These are phyloP conservation scores for Wickerhamomyces bisporus DNA, from an alignment of 805 yeast genomes.

Conservation along the genomic window DNA sequence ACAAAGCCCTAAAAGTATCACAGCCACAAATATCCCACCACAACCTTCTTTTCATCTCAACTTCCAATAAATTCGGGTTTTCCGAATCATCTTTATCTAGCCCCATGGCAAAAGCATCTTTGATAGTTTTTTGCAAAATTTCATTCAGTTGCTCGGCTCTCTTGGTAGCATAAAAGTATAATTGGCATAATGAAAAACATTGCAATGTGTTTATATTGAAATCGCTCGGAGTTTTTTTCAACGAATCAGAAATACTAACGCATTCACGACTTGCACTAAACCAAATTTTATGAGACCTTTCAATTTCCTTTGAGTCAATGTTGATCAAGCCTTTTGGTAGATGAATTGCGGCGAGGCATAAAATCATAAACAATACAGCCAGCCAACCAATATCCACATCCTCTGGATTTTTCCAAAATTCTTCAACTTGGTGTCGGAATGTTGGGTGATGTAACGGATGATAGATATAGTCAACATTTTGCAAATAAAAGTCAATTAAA, in stretches of 20 bases:
- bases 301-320: conserved; percentile 20
- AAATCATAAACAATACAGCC: conserved; percentile 19
- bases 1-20: conserved; percentile 23
- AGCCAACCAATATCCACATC: conserved; percentile 22
- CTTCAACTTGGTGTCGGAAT: conserved; percentile 14
- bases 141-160: conserved; percentile 23
- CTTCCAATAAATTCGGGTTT: conserved; percentile 20
- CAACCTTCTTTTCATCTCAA: conserved; percentile 28
- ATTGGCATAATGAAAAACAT: conserved; percentile 23
- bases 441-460: conserved; percentile 27
- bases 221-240: conserved; percentile 9
- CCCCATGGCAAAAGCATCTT: conserved; percentile 21
- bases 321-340: conserved; percentile 24
- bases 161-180: conserved; percentile 26
- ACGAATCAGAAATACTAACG: conserved; percentile 13
- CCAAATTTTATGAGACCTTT: conserved; percentile 23
- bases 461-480: conserved; percentile 25
- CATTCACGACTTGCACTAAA: conserved; percentile 24
- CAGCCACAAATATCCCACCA: conserved; percentile 29
- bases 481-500: conserved; percentile 23
- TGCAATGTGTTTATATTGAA: conserved; percentile 19
- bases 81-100: conserved; percentile 21
- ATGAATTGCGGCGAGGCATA: conserved; percentile 23
- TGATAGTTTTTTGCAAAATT: conserved; percentile 17
- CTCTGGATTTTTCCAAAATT: conserved; percentile 18